Conservation (phyloP, 768 basidiomycete species). For the Podaxis mareebaensis region DNA sequence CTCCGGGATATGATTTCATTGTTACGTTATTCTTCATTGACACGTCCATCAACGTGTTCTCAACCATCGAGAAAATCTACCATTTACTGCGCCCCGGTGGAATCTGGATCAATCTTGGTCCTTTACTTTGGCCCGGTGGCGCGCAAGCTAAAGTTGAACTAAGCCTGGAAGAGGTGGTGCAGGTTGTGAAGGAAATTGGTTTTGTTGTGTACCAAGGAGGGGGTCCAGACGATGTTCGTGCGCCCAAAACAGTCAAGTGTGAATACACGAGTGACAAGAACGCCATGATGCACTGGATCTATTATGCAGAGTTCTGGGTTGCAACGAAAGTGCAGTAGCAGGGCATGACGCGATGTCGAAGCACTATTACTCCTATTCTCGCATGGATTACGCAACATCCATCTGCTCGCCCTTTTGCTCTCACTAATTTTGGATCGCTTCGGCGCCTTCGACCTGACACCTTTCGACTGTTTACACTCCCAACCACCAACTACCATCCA, state of each 20-base stretch:
- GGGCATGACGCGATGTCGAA: not conserved
- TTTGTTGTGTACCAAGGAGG: conserved; percentile 41
- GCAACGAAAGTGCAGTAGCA: conserved; percentile 37
- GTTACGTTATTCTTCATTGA: conserved; percentile 71
- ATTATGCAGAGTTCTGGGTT: conserved; percentile 69
- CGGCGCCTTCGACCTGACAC: not conserved
- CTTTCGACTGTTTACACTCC: not conserved
- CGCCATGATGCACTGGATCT: conserved; percentile 75
- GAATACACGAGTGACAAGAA: conserved; percentile 63
- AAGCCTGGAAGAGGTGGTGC: conserved; percentile 63
- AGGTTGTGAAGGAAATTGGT: conserved; percentile 52
- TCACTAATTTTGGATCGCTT: not conserved
- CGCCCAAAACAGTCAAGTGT: conserved; percentile 50
- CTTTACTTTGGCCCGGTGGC: conserved; percentile 62
- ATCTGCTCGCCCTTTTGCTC: not conserved
- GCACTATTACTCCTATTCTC: not conserved
- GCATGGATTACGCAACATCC: not conserved
- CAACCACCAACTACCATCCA: not conserved
- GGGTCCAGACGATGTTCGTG: conserved; percentile 24
- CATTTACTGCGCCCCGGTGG: conserved; percentile 60
- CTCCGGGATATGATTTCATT: conserved; percentile 55
- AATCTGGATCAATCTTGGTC: conserved; percentile 72
- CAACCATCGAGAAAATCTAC: conserved; percentile 59
- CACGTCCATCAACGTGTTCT: conserved; percentile 54
- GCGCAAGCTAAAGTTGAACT: conserved; percentile 56